Conservation (phyloP, 192 early-diverging fungal genomes). For the Entrophospora sp. region DNA sequence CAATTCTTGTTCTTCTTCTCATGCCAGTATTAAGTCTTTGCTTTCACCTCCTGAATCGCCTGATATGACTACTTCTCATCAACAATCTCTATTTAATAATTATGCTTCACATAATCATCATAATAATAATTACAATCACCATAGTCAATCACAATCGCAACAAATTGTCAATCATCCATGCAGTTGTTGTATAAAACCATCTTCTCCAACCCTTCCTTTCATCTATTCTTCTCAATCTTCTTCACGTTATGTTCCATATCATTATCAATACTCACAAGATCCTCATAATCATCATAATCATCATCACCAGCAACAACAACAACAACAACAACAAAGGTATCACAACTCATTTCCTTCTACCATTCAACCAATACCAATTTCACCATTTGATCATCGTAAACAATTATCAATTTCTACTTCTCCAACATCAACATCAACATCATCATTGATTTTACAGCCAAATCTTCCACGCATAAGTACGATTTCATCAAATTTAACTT, state of each 20-base stretch:
- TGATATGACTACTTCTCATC: not conserved
- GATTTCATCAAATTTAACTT: not conserved
- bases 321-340: not conserved
- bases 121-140: not conserved
- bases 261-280: no score
- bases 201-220: not conserved
- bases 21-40: not conserved
- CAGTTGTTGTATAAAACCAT: not conserved
- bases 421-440: not conserved
- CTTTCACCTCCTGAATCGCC: constrained; percentile 8
- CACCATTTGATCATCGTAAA: not conserved
- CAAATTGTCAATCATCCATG: not conserved
- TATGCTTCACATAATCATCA: not conserved
- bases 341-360: not conserved
- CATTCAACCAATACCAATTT: not conserved
- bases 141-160: not conserved
- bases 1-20: not conserved
- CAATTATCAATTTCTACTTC: no score
- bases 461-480: constrained; percentile 6
- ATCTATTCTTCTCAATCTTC: not conserved
- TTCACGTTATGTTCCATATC: not conserved
- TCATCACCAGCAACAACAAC: no score
- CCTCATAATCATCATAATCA: no score
- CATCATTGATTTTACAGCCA: no score
- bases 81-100: not conserved